Evolutionary conservation across 2,329 filamentous ascomycete genomes (phyloP), one percentile per base, ranked within the genome.

Genomic region (Pseudopithomyces chartarum): DNA sequence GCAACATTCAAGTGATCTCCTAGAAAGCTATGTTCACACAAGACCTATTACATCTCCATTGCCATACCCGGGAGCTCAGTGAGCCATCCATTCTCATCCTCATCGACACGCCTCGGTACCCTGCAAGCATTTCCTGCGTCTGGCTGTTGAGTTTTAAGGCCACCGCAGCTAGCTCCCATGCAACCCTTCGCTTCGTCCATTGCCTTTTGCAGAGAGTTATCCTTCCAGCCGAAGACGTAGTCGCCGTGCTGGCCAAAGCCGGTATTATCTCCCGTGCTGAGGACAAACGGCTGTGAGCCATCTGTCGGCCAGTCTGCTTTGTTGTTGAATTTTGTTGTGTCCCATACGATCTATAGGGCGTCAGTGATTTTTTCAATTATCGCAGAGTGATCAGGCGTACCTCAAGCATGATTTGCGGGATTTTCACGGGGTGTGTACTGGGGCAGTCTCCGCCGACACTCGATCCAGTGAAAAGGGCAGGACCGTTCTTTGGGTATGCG

Each of bases 351-450:
- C 65, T 66, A 23, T 19, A 43, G 22, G 7, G 19, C 11, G 36
- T 42, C 26, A 47, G 20, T 17, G n/a, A 20, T 44, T 20, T 26
- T 20, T 23, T 8, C 26, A 11, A 11, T 5, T n/a, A n/a, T 15
- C 13, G n/a, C 2, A 17, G n/a, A 40, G 10, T 15, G 15, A 6
- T 6, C 2, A 33, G 32, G 13, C 39, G 15, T 54, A 57, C 79
- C 68, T 81, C 79, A 58, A 76, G 76, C 54, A 78, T 78, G 26
- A 81, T 65, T 66, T 81, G 79, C 6, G 79, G 79, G 55, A 80
- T 81, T 19, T 75, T 71, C 20, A 81, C 72, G 0, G 79, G 79
- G 66, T 80, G 78, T 0, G 73, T 77, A 0, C 75, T 66, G 0
- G 78, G 78, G 56, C 78, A 80, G 12, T 67, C 59, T 13, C 79